Evolutionary conservation across 306 rosid species (phyloP).

Genomic region (Echinosophora koreensis): DNA sequence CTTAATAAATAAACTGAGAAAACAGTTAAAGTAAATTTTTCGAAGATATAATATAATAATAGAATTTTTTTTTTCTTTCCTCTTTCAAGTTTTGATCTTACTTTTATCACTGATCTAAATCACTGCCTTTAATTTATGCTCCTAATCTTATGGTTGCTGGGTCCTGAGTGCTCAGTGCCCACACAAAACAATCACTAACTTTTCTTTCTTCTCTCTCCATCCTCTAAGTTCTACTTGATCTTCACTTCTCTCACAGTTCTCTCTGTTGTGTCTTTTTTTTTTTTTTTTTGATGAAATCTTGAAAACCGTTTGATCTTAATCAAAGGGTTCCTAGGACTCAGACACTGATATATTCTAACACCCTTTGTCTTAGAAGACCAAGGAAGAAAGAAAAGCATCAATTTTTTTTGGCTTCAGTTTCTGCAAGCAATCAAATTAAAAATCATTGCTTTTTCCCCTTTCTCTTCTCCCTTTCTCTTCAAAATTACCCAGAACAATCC

Average conservation of each 20-base stretch:
- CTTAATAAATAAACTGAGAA: not conserved
- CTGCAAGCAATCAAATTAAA: slow-evolving; percentile 25
- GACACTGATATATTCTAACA: not conserved
- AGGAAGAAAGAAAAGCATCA: slow-evolving; percentile 45
- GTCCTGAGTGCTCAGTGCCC: too few species aligned
- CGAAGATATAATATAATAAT: too few species aligned
- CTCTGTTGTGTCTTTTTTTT: not conserved
- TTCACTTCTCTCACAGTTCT: not conserved
- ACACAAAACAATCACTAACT: not conserved
- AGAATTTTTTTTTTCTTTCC: too few species aligned
- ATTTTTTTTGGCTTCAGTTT: slow-evolving; percentile 31
- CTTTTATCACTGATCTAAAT: too few species aligned
- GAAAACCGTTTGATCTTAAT: slow-evolving; percentile 44
- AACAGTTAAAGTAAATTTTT: too few species aligned
- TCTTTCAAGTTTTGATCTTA: too few species aligned
- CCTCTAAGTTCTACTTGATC: slow-evolving; percentile 1
- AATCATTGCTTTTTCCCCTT: slow-evolving; percentile 28
- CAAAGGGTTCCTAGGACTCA: slow-evolving; percentile 34
- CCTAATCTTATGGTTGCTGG: not conserved
- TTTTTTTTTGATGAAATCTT: slow-evolving; percentile 14
- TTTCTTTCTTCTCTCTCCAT: slow-evolving; percentile 26
- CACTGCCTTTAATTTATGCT: too few species aligned
- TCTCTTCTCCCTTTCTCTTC: slow-evolving; percentile 31
- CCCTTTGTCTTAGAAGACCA: slow-evolving; percentile 25
- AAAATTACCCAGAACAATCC: not conserved